phyloP scores from a whole-genome alignment of 768 basidiomycete species.

The Amylocystis lapponica region DNA sequence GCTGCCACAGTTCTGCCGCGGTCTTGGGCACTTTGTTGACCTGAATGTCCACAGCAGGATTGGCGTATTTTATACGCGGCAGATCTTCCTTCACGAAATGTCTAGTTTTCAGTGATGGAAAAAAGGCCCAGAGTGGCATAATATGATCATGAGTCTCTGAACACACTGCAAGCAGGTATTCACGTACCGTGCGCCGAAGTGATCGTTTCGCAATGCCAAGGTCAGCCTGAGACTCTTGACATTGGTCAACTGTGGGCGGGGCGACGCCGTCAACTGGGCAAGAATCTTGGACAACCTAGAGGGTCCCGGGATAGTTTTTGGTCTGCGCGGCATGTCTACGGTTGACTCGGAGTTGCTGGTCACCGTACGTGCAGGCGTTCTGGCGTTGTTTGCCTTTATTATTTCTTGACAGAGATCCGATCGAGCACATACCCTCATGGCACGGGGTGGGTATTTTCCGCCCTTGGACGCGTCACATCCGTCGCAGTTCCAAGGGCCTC shows the following conservation, averaged over 20 bases:
- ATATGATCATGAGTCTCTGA: neutral
- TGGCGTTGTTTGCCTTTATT: no score
- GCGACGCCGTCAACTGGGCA: conserved; percentile 42
- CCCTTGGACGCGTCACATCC: no score
- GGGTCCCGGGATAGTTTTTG: conserved; percentile 35
- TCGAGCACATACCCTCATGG: no score
- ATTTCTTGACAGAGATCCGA: no score
- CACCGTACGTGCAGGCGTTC: no score
- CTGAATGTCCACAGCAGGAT: conserved; percentile 58
- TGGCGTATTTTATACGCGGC: conserved; percentile 71
- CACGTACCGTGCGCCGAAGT: conserved; percentile 68
- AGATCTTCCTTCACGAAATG: conserved; percentile 79
- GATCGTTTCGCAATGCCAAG: conserved; percentile 57
- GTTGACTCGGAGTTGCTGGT: no score
- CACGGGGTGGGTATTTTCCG: no score
- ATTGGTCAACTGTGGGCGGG: conserved; percentile 42
- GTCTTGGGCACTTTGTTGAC: conserved; percentile 52
- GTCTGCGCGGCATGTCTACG: conserved; percentile 27
- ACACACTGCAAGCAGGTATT: neutral
- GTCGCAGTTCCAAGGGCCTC: no score
- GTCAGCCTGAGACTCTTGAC: conserved; percentile 52
- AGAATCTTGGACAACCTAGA: conserved; percentile 54
- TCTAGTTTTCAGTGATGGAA: conserved; percentile 29
- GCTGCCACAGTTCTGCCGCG: conserved; percentile 49
- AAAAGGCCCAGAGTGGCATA: neutral